Percentiles rank a stretch among this genome's conserved stretches.
Conservation (phyloP, 1,139 yeast genomes). For the Meyerozyma athensensis region DNA sequence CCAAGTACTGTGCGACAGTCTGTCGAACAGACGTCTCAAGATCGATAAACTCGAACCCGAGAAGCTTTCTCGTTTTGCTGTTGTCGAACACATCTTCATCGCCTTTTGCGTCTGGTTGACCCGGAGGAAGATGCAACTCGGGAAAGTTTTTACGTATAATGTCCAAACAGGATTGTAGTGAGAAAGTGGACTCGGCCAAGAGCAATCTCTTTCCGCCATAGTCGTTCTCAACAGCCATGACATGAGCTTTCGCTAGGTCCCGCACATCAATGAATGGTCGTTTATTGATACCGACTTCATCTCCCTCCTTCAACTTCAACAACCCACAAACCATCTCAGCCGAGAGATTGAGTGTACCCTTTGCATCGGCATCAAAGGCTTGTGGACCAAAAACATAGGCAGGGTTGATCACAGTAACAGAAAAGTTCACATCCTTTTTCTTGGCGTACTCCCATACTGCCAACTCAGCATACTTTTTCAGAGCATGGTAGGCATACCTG, state of each 20-base stretch:
- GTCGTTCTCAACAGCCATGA: conserved; percentile 23
- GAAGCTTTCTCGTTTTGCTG: conserved; percentile 7
- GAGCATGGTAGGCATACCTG: conserved; percentile 39
- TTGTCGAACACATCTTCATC: conserved; percentile 6
- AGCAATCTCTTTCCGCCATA: conserved; percentile 25
- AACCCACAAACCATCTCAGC: neutral
- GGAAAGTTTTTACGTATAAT: neutral
- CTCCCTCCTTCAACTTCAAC: neutral
- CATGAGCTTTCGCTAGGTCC: conserved; percentile 18
- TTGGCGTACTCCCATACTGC: conserved; percentile 42
- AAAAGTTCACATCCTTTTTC: conserved; percentile 14
- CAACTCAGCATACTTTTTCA: conserved; percentile 37
- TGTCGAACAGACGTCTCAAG: conserved; percentile 9
- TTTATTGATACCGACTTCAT: conserved; percentile 10
- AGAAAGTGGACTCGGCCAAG: conserved; percentile 11
- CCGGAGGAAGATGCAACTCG: neutral
- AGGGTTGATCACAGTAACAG: conserved; percentile 16
- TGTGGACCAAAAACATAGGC: conserved; percentile 26
- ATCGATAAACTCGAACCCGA: conserved; percentile 14
- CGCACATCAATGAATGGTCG: conserved; percentile 19
- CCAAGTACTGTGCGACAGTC: conserved; percentile 7
- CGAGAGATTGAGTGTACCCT: conserved; percentile 7
- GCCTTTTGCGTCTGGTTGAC: conserved; percentile 2
- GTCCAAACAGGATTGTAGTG: neutral
- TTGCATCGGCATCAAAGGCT: conserved; percentile 17